Conservation (phyloP, 2,329 filamentous ascomycete species). For the Fusarium transvaalense region DNA sequence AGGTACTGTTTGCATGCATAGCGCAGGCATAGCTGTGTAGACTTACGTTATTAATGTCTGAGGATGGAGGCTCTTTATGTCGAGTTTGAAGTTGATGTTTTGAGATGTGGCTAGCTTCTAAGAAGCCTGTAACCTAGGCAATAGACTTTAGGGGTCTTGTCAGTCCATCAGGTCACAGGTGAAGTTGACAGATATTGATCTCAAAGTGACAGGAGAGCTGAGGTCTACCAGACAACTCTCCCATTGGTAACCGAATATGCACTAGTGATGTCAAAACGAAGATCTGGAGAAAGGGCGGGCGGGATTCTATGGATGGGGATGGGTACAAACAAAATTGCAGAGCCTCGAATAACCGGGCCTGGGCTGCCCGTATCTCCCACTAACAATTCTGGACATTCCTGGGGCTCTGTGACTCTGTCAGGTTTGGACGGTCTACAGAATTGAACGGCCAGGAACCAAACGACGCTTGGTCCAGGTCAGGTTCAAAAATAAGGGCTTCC, state of each 20-base stretch:
- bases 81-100: slow-evolving; percentile 18
- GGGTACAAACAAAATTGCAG: slow-evolving; percentile 43
- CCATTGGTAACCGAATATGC: slow-evolving; percentile 27
- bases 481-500: slow-evolving; percentile 43
- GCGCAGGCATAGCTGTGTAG: slow-evolving; percentile 34
- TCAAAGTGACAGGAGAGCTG: slow-evolving; percentile 13
- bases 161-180: not conserved
- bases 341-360: slow-evolving; percentile 54
- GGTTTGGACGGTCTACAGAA: slow-evolving; percentile 13
- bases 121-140: not conserved
- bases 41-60: slow-evolving; percentile 42
- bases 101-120: slow-evolving; percentile 5
- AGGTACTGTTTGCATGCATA: slow-evolving; percentile 38
- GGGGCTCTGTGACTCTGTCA: slow-evolving; percentile 3
- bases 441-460: slow-evolving; percentile 52
- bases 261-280: slow-evolving; percentile 43
- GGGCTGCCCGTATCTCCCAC: slow-evolving; percentile 32
- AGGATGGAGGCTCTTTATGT: slow-evolving; percentile 31
- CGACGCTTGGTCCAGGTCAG: slow-evolving; percentile 45
- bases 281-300: slow-evolving; percentile 37
- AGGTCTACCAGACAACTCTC: slow-evolving; percentile 23
- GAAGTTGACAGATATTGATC: slow-evolving; percentile 8
- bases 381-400: slow-evolving; percentile 27
- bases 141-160: not conserved
- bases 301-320: slow-evolving; percentile 19